Conservation (phyloP, 2,329 filamentous ascomycete genomes). For the Colletotrichum truncatum region DNA sequence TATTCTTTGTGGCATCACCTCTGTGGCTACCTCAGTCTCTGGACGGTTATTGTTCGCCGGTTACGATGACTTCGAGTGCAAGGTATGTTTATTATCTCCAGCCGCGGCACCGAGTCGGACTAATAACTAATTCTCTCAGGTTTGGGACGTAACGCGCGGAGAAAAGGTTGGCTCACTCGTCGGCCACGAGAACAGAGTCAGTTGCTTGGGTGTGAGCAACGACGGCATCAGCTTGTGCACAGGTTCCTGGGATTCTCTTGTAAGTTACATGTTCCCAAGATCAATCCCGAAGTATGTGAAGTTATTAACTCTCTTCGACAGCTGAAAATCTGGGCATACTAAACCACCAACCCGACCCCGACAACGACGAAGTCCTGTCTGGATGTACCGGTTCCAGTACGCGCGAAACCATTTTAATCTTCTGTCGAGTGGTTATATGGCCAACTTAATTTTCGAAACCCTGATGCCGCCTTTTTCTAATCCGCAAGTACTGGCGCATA, state of each 20-base stretch:
- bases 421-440: conserved; percentile 30
- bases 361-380: conserved; percentile 29
- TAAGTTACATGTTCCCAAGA: conserved; percentile 70
- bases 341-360: conserved; percentile 41
- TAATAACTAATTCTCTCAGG: conserved; percentile 61
- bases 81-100: conserved; percentile 69
- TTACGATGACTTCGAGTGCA: conserved; percentile 99
- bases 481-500: conserved; percentile 32
- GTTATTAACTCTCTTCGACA: conserved; percentile 49
- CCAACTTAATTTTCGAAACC: conserved; percentile 32
- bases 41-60: conserved; percentile 94
- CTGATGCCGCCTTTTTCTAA: conserved; percentile 30
- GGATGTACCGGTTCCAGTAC: conserved; percentile 33
- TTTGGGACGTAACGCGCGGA: conserved; percentile 96
- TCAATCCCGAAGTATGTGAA: conserved; percentile 60
- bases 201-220: conserved; percentile 98
- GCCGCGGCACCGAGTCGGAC: background rate
- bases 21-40: conserved; percentile 96
- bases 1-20: conserved; percentile 97
- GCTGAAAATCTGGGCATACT: conserved; percentile 92
- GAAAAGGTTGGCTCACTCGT: conserved; percentile 97
- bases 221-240: conserved; percentile 99
- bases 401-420: conserved; percentile 32
- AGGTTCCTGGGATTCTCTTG: conserved; percentile 98
- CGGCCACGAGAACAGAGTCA: conserved; percentile 98